Evolutionary conservation across 2,329 filamentous ascomycete genomes (phyloP).

Genomic region (Grosmannia clavigera): DNA sequence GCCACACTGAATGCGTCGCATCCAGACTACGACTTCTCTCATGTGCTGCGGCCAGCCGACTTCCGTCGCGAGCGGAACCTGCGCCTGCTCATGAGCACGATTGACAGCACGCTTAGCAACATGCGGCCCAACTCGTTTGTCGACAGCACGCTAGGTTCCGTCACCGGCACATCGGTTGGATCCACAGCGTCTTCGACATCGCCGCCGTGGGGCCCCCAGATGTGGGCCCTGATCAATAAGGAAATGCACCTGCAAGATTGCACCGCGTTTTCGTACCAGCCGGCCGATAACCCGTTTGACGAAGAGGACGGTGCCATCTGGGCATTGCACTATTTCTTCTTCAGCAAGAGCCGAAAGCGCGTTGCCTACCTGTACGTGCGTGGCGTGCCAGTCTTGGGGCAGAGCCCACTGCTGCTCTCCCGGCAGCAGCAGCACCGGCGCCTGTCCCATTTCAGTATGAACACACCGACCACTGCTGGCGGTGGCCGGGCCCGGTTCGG

Average conservation of each 20-base stretch:
- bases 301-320: constrained; percentile 90
- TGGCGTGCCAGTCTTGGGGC: constrained; percentile 66
- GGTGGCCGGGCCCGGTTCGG: constrained; percentile 4
- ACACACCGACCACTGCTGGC: constrained; percentile 7
- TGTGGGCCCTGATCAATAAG: constrained; percentile 87
- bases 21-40: constrained; percentile 93
- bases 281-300: constrained; percentile 80
- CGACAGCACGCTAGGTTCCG: constrained; percentile 26
- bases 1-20: constrained; percentile 94
- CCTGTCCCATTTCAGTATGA: constrained; percentile 2
- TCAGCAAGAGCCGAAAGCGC: constrained; percentile 83
- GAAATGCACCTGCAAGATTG: constrained; percentile 90
- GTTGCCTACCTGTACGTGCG: constrained; percentile 90
- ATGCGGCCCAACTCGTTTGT: constrained; percentile 52
- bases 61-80: constrained; percentile 77
- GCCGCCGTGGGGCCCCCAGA: constrained; percentile 71
- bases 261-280: constrained; percentile 78
- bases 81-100: constrained; percentile 68
- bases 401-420: constrained; percentile 38
- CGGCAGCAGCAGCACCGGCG: constrained; percentile 13
- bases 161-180: constrained; percentile 28
- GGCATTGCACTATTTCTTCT: constrained; percentile 95
- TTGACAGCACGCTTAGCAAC: constrained; percentile 81
- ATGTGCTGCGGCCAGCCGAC: constrained; percentile 76
- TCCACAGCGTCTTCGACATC: constrained; percentile 26